Percentiles rank a stretch among this genome's conserved stretches.
Conservation (phyloP, 139 green algal species). For the Chlamydomonas asymmetrica region DNA sequence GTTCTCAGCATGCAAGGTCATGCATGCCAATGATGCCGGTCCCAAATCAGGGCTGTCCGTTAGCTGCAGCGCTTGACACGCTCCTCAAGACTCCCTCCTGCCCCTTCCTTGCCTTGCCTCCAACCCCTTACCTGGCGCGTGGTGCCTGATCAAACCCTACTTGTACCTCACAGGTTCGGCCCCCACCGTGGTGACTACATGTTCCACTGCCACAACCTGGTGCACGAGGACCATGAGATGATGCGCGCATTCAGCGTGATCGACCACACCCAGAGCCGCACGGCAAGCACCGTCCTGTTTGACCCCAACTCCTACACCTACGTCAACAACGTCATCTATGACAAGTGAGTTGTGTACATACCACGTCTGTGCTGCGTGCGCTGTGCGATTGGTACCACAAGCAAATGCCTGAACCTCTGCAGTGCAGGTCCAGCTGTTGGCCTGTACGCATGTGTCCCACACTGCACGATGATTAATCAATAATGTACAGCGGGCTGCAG, state of each 20-base stretch:
- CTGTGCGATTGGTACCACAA: no score
- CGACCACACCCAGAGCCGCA: background rate
- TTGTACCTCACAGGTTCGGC: background rate
- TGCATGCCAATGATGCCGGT: background rate
- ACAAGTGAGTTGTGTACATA: background rate
- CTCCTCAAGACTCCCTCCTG: background rate
- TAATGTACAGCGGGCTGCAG: no score
- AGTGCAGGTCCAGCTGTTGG: no score
- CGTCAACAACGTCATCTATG: background rate
- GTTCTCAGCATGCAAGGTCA: background rate
- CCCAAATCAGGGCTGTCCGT: background rate
- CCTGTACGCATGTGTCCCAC: no score
- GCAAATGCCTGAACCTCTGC: no score
- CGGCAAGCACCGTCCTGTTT: background rate
- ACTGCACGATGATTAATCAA: no score
- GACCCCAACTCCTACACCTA: background rate
- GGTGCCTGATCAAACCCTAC: background rate
- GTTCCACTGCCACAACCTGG: constrained; percentile 1
- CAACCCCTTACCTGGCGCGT: background rate
- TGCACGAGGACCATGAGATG: background rate
- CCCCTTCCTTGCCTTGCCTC: no score
- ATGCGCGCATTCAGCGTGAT: background rate
- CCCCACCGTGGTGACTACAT: background rate
- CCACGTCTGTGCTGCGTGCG: no score
- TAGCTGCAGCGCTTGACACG: background rate